Base-by-base conservation (phyloP, 306 rosid species). In the Begonia fuchsioides region DNA sequence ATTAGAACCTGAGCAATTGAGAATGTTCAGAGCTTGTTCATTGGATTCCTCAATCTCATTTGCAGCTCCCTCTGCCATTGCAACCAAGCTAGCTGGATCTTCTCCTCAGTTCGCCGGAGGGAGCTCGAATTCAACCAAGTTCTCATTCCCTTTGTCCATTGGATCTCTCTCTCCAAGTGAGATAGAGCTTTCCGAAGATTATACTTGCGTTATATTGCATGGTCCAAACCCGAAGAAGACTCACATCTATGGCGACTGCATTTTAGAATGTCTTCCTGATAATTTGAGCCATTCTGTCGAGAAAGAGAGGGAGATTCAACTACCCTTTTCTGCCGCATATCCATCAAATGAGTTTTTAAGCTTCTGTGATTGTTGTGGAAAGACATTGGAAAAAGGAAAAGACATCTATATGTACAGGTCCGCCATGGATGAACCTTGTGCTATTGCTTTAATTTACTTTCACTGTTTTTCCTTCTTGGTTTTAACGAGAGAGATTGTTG, bases 351-450 rank as follows among this genome's bases (percentile, higher is more conserved):
- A 65, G 54, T 87, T 87, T 63, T 61, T 87, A 50, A 77, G 87
- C 63, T 73, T 75, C 71, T 87, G 96, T 59, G 43, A 75, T 67
- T 72, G 64, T 15, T 87, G 96, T 60, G 62, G 72, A 67, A 87
- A 75, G 72, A 78, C 83, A 50, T 66, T 87, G 26, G 94, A 77
- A 15, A 83, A 73, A 63, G 93, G 80, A 20, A 69, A 83, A 63
- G 96, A 87, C 64, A 87, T 87, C 51, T 87, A 80, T 49, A 87
- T 87, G 15, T 87, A 87, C 70, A 73, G 96, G 96, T 87, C 50
- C 5, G 68, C 57, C 45, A 50, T 52, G 44, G 20, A 53, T 60
- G 32, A n/a, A 49, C 47, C 26, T 50, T 59, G 12, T 18, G 20
- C n/a, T n/a, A n/a, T n/a, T n/a, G n/a, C n/a, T n/a, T 17, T 26